phyloP scores from a whole-genome alignment of 805 yeast genomes.

The Wickerhamomyces bovis region DNA sequence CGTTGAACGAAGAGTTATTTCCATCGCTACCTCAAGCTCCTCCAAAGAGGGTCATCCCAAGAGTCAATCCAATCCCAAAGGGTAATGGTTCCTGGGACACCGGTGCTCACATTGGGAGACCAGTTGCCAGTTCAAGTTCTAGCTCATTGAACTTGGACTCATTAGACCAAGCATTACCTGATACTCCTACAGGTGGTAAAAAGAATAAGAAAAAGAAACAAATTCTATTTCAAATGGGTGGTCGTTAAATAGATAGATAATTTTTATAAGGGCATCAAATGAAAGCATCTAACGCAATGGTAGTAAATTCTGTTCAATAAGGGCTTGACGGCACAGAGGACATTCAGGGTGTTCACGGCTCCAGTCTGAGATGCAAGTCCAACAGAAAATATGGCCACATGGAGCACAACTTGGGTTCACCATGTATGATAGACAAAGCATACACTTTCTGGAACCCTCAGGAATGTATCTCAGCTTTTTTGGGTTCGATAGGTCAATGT shows the following conservation, averaged over 20 bases:
- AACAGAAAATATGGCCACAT: constrained; percentile 92
- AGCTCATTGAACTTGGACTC: constrained; percentile 8
- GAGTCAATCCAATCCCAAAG: constrained; percentile 48
- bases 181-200: constrained; percentile 11
- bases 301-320: constrained; percentile 30
- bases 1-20: constrained; percentile 31
- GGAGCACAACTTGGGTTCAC: constrained; percentile 75
- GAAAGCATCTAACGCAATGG: constrained; percentile 16
- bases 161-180: constrained; percentile 17
- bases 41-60: constrained; percentile 43
- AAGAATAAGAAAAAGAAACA: constrained; percentile 48
- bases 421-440: constrained; percentile 80
- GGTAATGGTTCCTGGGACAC: constrained; percentile 32
- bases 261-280: not conserved
- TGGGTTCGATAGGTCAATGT: constrained; percentile 53
- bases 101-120: not conserved
- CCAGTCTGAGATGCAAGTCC: constrained; percentile 90
- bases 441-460: constrained; percentile 65
- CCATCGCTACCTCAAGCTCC: constrained; percentile 41
- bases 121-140: constrained; percentile 13
- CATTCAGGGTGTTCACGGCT: constrained; percentile 82
- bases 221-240: constrained; percentile 45
- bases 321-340: constrained; percentile 78
- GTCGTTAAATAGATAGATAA: constrained; percentile 19
- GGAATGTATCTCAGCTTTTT: constrained; percentile 60